Base-by-base conservation (phyloP, 2,329 filamentous ascomycete genomes). In the Aspergillus sp. region DNA sequence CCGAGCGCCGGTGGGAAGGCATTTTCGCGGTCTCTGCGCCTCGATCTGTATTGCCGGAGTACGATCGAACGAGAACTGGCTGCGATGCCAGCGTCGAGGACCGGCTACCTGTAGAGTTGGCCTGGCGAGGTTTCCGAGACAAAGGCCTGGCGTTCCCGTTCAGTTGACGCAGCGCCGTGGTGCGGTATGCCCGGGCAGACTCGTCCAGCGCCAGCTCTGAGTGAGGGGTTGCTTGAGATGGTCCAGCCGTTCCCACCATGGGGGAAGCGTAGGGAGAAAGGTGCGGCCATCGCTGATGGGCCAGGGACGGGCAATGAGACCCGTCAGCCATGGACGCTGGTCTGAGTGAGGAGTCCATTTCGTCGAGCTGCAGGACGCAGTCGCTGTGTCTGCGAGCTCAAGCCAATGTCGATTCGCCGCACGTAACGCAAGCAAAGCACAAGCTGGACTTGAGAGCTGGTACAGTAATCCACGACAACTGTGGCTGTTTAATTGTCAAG, bases 21-120 rank as follows among this genome's bases (percentile, higher is more conserved):
- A 61, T 61, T 28, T 44, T 49, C 30, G 56, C 41, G 3, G 43
- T 41, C 20, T 34, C 43, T 31, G 47, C 42, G 37, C 48, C 48
- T 20, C 50, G 47, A 35, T 56, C 46, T 22, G 53, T 49, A 47
- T 55, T 51, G 28, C 53, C 55, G 26, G 61, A 63, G 43, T 65
- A 62, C 12, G 64, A 52, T 39, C 59, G 52, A 17, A 66, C 59
- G 24, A 67, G 48, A 24, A 67, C 63, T 5, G 64, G 64, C 36
- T 64, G 60, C 17, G 61, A 59, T 27, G 53, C 49, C 30, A 52
- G 42, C 11, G 48, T 53, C 17, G 57, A 49, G 7, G 48, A 47
- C 30, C 43, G 48, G 19, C 39, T 39, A 27, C 37, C 39, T 35
- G 40, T 41, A 30, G 41, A 42, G 19, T 39, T 48, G 29, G 42